A percentile compares a stretch with the other conserved stretches of the same genome.
Evolutionary conservation across 768 basidiomycete species (phyloP).

Genomic region (Erythrobasidium yunnanense): DNA sequence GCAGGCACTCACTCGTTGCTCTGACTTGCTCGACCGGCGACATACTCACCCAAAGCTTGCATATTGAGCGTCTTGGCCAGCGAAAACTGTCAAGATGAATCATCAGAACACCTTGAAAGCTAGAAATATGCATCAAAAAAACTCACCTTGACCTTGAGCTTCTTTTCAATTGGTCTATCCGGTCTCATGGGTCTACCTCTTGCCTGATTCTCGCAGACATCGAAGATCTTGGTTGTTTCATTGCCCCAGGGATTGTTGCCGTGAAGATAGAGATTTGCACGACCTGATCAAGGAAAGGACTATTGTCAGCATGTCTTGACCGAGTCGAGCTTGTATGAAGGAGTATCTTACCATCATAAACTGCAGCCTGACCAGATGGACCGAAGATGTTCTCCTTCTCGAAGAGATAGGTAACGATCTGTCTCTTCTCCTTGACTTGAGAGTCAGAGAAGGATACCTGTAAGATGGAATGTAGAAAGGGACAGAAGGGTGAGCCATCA

Average conservation of each 20-base stretch:
- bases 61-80: constrained; percentile 2
- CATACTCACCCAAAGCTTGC: background rate
- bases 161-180: background rate
- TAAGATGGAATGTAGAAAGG: background rate
- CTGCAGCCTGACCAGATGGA: background rate
- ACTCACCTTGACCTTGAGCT: constrained; percentile 10
- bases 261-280: constrained; percentile 7
- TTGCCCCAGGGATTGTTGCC: background rate
- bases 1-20: background rate
- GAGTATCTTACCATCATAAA: constrained; percentile 12
- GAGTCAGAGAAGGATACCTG: constrained; percentile 19
- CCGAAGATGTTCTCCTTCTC: constrained; percentile 22
- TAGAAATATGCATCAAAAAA: background rate
- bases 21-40: background rate
- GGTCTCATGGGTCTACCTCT: background rate
- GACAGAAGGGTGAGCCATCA: background rate
- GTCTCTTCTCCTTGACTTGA: background rate
- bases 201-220: constrained; percentile 8
- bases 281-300: constrained; percentile 15
- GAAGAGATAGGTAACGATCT: constrained; percentile 5
- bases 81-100: background rate
- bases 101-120: background rate
- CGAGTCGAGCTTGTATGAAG: background rate
- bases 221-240: background rate
- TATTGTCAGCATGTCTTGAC: background rate